Evolutionary conservation across 2,329 filamentous ascomycete genomes (phyloP), one percentile per base, ranked within the genome.

Genomic region (Apiospora phragmitis): DNA sequence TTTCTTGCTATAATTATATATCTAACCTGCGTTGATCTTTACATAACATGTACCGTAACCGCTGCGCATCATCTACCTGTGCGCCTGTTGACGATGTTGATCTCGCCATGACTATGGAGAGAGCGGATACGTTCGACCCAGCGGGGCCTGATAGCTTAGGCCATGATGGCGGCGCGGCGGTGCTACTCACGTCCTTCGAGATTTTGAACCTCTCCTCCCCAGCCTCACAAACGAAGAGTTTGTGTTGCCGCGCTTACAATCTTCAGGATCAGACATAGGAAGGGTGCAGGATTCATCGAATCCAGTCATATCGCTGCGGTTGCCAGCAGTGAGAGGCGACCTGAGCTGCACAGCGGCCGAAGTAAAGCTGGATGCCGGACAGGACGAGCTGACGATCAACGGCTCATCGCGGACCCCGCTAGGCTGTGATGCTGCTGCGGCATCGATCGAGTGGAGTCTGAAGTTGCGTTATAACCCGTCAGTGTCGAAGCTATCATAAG

Each of bases 121-220:
- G 68, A 65, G 45, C 24, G 42, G 68, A 69, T 5, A 21, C 51
- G 12, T 69, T 69, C 29, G n/a, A 65, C 12, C 51, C 68, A 32
- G 9, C 35, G 32, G 65, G 68, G 68, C 21, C 35, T 21, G 68
- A 69, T 29, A 69, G 68, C 43, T 65, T 69, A 32, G 65, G 51
- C 12, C 47, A 69, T 32, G 68, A 69, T 16, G 68, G 68, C 43
- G 68, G 68, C 18, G 68, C 68, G n/a, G 68, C 68, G 18, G 68
- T 65, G 3, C 68, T 69, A 21, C 68, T 69, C 24, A 69, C 49
- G 18, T 62, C 47, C 26, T 65, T 69, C 38, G 68, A 69, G 32
- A 69, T 69, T 51, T 32, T 69, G 21, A 69, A 69, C n/a, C 51
- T 69, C 32, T 69, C 68, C 32, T 62, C 38, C 68, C 68, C 32